These are phyloP conservation scores for Fusarium torreyae DNA, from an alignment of 2,329 filamentous ascomycete genomes.

Conservation along the genomic window DNA sequence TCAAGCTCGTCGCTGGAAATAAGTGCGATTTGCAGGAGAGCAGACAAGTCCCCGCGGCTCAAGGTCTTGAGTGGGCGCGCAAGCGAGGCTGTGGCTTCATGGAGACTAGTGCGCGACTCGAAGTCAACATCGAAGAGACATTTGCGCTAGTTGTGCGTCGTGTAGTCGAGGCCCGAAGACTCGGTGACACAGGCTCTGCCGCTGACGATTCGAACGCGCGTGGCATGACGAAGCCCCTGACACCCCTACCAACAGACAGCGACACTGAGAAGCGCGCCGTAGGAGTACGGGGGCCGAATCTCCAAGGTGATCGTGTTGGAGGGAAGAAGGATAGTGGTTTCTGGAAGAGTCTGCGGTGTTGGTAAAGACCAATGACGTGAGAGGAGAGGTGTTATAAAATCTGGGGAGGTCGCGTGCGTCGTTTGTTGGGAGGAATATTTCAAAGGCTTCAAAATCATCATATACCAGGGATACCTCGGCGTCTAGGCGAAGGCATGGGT, in stretches of 20 bases:
- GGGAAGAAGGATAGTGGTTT: constrained; percentile 62
- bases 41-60: constrained; percentile 77
- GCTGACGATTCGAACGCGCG: constrained; percentile 63
- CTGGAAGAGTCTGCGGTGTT: constrained; percentile 71
- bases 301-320: constrained; percentile 61
- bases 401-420: constrained; percentile 15
- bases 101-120: constrained; percentile 87
- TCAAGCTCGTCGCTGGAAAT: constrained; percentile 89
- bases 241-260: constrained; percentile 63
- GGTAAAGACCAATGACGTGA: constrained; percentile 58
- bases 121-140: constrained; percentile 92
- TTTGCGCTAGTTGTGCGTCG: constrained; percentile 79
- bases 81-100: constrained; percentile 84
- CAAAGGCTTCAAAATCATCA: constrained; percentile 45
- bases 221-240: constrained; percentile 72
- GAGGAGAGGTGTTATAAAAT: background rate
- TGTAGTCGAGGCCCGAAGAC: constrained; percentile 70
- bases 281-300: constrained; percentile 61
- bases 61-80: constrained; percentile 84
- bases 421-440: constrained; percentile 34
- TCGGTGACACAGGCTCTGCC: constrained; percentile 64
- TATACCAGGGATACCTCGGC: constrained; percentile 52
- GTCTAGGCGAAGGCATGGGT: constrained; percentile 44
- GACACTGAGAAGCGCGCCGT: constrained; percentile 63
- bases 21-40: constrained; percentile 85